Percentiles rank a stretch among this genome's conserved stretches.
Evolutionary conservation across 768 basidiomycete genomes (phyloP).

Genomic region (Pisolithus orientalis): DNA sequence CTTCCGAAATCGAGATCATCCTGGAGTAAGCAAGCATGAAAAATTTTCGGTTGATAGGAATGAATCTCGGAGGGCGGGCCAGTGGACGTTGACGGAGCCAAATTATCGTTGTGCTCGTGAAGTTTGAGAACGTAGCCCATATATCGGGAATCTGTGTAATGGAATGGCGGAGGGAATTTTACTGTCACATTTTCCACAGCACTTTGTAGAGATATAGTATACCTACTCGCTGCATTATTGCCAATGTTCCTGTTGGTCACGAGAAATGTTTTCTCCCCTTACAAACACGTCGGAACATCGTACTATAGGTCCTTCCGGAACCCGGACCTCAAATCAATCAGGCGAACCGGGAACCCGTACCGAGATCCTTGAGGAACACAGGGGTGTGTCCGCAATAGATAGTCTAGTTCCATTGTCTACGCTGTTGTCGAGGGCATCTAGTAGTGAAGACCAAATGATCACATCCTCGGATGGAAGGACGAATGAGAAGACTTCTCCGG

Average conservation of each 20-base stretch:
- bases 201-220: neutral
- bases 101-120: constrained; percentile 30
- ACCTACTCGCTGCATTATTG: constrained; percentile 30
- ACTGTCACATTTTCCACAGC: neutral
- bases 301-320: constrained; percentile 12
- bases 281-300: constrained; percentile 27
- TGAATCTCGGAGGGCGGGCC: neutral
- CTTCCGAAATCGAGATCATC: too few species aligned
- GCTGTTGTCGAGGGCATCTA: constrained; percentile 1
- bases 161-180: neutral
- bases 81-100: neutral
- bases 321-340: constrained; percentile 32
- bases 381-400: constrained; percentile 4
- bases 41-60: constrained; percentile 12
- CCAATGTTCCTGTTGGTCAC: constrained; percentile 47
- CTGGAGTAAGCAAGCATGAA: constrained; percentile 61
- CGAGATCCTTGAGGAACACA: constrained; percentile 29
- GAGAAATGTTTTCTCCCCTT: constrained; percentile 41
- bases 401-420: neutral
- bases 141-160: constrained; percentile 50
- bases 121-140: constrained; percentile 50
- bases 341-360: constrained; percentile 24
- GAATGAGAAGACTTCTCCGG: constrained; percentile 48
- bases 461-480: constrained; percentile 29
- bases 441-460: constrained; percentile 23